Conservation (phyloP, 495 filamentous ascomycete genomes). For the Penicillium lividum region DNA sequence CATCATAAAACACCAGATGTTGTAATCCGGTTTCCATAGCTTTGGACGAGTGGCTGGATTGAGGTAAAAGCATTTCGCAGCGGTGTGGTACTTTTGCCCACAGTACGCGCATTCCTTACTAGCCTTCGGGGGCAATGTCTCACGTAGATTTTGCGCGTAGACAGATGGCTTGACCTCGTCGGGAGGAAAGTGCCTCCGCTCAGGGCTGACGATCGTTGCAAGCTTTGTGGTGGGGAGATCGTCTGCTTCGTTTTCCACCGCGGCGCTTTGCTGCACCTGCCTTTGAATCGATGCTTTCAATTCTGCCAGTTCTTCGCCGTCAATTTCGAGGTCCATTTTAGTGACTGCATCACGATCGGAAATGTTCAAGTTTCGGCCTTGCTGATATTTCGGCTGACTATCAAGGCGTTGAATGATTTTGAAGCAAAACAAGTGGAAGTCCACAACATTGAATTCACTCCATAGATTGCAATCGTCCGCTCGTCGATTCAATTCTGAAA, state of each 20-base stretch:
- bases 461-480: neutral
- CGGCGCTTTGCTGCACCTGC: neutral
- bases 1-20: neutral
- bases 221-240: neutral
- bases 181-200: neutral
- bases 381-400: too few relatives aligned
- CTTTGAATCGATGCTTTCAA: neutral
- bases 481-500: neutral
- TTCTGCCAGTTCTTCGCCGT: neutral
- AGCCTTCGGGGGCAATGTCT: neutral
- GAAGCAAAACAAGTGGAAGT: constrained; percentile 1
- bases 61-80: neutral
- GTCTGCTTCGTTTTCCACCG: neutral
- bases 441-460: neutral
- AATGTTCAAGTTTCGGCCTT: neutral
- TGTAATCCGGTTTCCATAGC: neutral
- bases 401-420: neutral
- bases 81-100: neutral
- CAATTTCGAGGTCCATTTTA: neutral
- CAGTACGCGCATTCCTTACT: constrained; percentile 3
- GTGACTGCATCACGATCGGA: neutral
- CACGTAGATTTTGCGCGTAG: neutral
- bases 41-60: neutral
- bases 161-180: neutral
- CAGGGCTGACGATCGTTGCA: neutral